phyloP scores from a whole-genome alignment of 2,329 filamentous ascomycete genomes.

The Kalaharituber pfeilii region DNA sequence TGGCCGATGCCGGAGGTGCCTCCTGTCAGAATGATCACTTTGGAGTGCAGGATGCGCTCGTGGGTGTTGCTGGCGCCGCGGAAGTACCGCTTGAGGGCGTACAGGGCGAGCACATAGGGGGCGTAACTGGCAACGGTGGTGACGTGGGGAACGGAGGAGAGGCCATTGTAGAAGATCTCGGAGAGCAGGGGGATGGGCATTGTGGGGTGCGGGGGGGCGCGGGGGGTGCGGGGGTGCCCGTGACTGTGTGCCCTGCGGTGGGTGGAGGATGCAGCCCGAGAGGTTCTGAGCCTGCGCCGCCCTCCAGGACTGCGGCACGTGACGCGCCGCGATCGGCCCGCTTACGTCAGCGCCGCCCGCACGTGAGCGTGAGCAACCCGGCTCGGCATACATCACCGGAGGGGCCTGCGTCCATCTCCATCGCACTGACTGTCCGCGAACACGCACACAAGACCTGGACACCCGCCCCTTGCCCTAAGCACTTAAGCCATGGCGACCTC shows the following conservation, averaged over 20 bases:
- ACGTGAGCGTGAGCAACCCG: background rate
- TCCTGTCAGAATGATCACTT: slow-evolving; percentile 82
- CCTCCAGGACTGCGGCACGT: background rate
- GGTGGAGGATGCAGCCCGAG: background rate
- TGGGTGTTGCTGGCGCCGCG: slow-evolving; percentile 55
- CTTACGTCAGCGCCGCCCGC: too few species aligned
- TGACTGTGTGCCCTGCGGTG: background rate
- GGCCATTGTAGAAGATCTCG: slow-evolving; percentile 37
- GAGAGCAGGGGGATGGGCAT: slow-evolving; percentile 47
- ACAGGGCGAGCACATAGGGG: slow-evolving; percentile 36
- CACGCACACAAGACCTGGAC: background rate
- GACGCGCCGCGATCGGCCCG: background rate
- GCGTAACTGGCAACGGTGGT: slow-evolving; percentile 36
- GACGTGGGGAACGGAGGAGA: slow-evolving; percentile 37
- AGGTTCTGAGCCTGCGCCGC: background rate
- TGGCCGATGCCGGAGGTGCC: slow-evolving; percentile 88
- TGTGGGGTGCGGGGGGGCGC: background rate
- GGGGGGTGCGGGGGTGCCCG: background rate
- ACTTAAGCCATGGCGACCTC: background rate
- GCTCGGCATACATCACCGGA: background rate
- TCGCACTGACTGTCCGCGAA: background rate
- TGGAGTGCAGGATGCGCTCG: slow-evolving; percentile 77
- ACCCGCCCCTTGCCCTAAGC: background rate
- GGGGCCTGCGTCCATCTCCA: background rate
- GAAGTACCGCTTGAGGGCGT: slow-evolving; percentile 55